Evolutionary conservation across 1,284 basidiomycete genomes (phyloP), one percentile per base, ranked within the genome.

Genomic region (Cerioporus squamosus): DNA sequence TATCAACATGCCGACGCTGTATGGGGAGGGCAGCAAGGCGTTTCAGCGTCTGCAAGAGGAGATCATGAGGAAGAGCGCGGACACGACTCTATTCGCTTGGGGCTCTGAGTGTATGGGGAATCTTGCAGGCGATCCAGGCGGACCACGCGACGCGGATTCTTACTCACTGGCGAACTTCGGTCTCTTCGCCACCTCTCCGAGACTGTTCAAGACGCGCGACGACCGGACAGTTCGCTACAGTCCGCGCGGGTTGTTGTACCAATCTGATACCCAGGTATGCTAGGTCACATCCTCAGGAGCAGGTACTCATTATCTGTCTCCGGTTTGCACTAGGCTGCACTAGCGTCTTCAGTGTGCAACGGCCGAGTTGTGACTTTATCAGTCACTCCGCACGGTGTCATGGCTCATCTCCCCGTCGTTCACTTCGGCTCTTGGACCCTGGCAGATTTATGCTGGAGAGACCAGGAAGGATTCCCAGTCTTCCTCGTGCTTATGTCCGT

Each of bases 71-170:
- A 42, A 53, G 17, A 51, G 51, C 9, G 10, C 43, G 3, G 59
- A 60, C 51, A 51, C 55, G n/a, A 53, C 45, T 6, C 46, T 60
- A 43, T 56, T 57, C 40, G 59, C 55, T 1, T 57, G 59, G 59
- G 53, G 58, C 2, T 36, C n/a, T n/a, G 36, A 23, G 47, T 17
- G 29, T 36, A 10, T 7, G 29, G 53, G 10, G 36, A 26, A 20
- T 3, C 48, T 36, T 22, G 17, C 9, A 15, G 44, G 44, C 9
- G 40, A 31, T 33, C 26, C 45, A 8, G 29, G 23, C 42, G 9
- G 33, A 29, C 22, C 18, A 15, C 17, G 29, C 33, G 33, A 36
- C 33, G 33, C 33, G 1, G 33, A 36, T 3, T 36, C 33, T 10
- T 36, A 36, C n/a, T n/a, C 38, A 42, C 39, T 18, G 14, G 14